A percentile compares a stretch with the other conserved stretches of the same genome.
These are phyloP conservation scores for Salmacisia buchloeana DNA, from an alignment of 1,284 basidiomycete species.

Conservation along the genomic window DNA sequence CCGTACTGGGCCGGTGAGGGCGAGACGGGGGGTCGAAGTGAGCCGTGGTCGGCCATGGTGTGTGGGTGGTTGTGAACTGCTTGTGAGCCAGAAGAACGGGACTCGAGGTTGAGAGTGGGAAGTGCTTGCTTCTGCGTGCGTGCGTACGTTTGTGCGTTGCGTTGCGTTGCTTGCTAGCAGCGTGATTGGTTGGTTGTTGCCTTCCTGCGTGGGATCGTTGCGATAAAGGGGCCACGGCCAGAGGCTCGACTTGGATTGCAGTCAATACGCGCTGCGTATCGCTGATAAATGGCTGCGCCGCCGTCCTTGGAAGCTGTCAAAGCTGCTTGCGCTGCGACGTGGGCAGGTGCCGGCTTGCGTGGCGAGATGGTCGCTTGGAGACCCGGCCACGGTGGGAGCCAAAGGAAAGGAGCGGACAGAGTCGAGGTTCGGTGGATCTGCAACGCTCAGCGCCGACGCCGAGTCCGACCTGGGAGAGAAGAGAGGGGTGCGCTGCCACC, in stretches of 20 bases:
- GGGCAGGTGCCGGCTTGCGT: too few species aligned
- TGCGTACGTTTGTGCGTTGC: too few species aligned
- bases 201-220: not conserved
- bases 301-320: not conserved
- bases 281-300: not conserved
- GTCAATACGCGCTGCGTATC: not conserved
- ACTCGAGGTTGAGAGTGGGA: not conserved
- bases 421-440: too few species aligned
- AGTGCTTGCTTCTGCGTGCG: too few species aligned
- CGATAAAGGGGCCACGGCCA: not conserved
- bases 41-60: slow-evolving; percentile 34
- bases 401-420: too few species aligned
- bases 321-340: too few species aligned
- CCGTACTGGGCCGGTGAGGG: slow-evolving; percentile 19
- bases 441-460: too few species aligned
- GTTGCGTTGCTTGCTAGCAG: slow-evolving; percentile 5
- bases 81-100: not conserved
- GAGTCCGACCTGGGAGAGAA: too few species aligned
- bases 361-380: too few species aligned
- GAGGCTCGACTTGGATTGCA: not conserved
- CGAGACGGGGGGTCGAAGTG: slow-evolving; percentile 30
- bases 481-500: too few species aligned
- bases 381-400: too few species aligned
- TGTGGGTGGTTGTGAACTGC: not conserved
- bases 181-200: not conserved